Evolutionary conservation across 306 rosid genomes (phyloP), one percentile per base, ranked within the genome.

Genomic region (Trichosanthes cucumerina): DNA sequence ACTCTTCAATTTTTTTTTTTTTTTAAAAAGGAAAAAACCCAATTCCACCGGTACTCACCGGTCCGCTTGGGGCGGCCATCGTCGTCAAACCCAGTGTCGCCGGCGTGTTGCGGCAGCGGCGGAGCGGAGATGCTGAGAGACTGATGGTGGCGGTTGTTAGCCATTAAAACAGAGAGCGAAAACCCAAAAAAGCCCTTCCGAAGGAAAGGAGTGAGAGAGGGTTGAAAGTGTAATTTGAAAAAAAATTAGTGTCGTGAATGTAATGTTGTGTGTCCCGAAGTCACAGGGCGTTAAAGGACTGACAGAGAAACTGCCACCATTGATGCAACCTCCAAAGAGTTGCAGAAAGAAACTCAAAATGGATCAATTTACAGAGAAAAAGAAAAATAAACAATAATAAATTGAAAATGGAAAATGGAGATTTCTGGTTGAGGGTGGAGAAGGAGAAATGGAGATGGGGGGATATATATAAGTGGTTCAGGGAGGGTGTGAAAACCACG

Each of bases 41-140:
- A 38, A 26, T 13, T 3, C 36, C 23, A 63, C 63, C 50, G n/a
- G n/a, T n/a, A 10, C 23, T 49, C 28, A 79, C 81, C 81, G 0
- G 81, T 79, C 53, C 81, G 41, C 19, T 79, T 66, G 0, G 31
- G 76, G 76, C 81, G 81, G 76, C 81, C 81, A 3, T 79, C 81
- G 53, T 79, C 81, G 54, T 79, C 81, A 0, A 66, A 52, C 41
- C 39, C 58, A 26, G 1, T 2, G 21, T 19, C 52, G 65, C 28
- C 26, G 33, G 6, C 23, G 53, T 5, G 24, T 0, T 9, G 59
- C 16, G 64, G 43, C 43, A 36, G 43, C 0, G 72, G 52, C 4
- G 71, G 76, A 54, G 76, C 53, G 0, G 81, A 64, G 34, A 79
- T 13, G 52, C 66, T 52, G 39, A 79, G 59, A 13, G 76, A 15